phyloP scores from a whole-genome alignment of 139 green algal genomes.

The Tetraselmis chui region DNA sequence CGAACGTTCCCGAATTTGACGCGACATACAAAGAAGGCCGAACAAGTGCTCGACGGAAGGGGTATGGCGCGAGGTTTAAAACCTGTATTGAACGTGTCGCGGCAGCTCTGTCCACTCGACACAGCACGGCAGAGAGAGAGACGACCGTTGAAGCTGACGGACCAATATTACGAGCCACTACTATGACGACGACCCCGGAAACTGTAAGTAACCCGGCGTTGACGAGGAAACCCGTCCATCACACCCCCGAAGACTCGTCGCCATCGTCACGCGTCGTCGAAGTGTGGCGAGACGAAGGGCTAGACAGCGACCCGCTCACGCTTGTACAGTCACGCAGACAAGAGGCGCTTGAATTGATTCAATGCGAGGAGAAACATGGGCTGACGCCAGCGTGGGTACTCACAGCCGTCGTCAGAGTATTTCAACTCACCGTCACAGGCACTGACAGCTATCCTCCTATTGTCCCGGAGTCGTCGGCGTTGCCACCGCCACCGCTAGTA shows the following conservation, averaged over 20 bases:
- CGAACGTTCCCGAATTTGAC: background rate
- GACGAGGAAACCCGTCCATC: no score
- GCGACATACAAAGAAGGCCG: background rate
- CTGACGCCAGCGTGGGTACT: background rate
- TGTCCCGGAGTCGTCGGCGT: no score
- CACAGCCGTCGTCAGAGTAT: background rate
- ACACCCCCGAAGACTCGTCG: no score
- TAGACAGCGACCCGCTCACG: background rate
- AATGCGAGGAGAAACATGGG: background rate
- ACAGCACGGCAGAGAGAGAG: no score
- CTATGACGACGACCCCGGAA: no score
- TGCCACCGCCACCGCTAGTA: no score
- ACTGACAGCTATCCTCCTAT: no score
- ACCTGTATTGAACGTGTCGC: background rate
- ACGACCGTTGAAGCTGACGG: no score
- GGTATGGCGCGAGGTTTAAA: background rate
- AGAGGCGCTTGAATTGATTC: background rate
- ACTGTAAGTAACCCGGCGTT: no score
- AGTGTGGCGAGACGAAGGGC: background rate
- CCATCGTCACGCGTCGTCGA: no score
- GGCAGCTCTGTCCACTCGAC: no score
- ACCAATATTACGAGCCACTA: no score
- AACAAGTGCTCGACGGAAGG: background rate
- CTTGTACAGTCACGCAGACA: background rate
- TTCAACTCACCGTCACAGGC: background rate